Evolutionary conservation across 2,329 filamentous ascomycete genomes (phyloP), one percentile per base, ranked within the genome.

Genomic region (Akanthomyces lecanii): DNA sequence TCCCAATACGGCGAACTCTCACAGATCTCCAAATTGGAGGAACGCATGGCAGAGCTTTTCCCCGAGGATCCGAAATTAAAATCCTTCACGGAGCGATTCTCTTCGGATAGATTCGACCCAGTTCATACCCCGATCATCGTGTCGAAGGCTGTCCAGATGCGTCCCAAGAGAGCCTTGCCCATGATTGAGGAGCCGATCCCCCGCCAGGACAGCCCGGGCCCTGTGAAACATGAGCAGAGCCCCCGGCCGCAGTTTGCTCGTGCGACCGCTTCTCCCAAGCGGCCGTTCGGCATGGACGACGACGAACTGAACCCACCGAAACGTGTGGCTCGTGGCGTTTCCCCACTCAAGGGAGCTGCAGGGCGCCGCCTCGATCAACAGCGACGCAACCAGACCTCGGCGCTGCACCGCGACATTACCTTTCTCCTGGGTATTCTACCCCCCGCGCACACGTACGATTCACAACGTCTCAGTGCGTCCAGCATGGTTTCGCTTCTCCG

Each of bases 41-140:
- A 89, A 70, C 88, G 95, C 53, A 98, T 99, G 92, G 85, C 85
- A 25, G 92, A 97, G 71, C 82, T 97, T n/a, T 99, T 92, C 75
- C 93, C 93, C 0, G 88, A 93, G 64, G 94, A 97, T 70, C 89
- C 92, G 3, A 88, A 85, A 62, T 81, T 97, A 45, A 78, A 82
- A 16, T 86, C 87, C 65, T 98, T 97, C 73, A 83, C 86, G 12
- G 85, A 89, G 64, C 89, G 94, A 40, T 96, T 90, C 74, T 84
- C 88, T 5, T 82, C 83, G 1, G 75, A 77, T 21, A 85, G 82
- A 23, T 98, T 97, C 71, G 90, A 97, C 72, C 92, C 92, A 2
- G 89, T 92, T 28, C 82, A 84, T 11, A 86, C 91, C n/a, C 89
- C 89, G 28, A 88, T 92, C 48, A 90, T 97, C 67, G 85, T 97